Evolutionary conservation across 2,329 filamentous ascomycete genomes (phyloP).

Genomic region (Sphaerostilbella broomeana): DNA sequence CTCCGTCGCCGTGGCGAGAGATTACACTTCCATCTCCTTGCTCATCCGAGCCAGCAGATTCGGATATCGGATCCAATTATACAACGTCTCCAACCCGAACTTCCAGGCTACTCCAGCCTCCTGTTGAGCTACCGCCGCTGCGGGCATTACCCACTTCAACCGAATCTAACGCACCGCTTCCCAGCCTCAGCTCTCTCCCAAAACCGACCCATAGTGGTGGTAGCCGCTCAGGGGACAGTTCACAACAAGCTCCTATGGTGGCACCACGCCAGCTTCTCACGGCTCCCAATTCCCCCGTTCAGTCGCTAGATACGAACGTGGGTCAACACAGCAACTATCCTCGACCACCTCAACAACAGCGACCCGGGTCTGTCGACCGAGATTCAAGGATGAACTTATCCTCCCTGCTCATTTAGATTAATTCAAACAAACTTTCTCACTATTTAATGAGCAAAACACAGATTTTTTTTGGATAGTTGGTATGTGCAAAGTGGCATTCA

Average conservation of each 20-base stretch:
- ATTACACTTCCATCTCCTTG: constrained; percentile 32
- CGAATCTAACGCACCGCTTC: constrained; percentile 21
- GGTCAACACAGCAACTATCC: neutral
- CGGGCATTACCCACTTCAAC: constrained; percentile 10
- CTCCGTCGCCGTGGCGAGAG: constrained; percentile 23
- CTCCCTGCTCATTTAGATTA: neutral
- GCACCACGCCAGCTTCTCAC: constrained; percentile 21
- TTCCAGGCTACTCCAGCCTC: constrained; percentile 30
- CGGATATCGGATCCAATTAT: constrained; percentile 59
- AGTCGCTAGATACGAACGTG: neutral
- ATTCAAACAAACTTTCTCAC: neutral
- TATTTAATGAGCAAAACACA: neutral
- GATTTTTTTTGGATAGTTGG: neutral
- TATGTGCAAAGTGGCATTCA: too few species aligned
- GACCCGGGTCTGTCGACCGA: neutral
- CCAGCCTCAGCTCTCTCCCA: constrained; percentile 21
- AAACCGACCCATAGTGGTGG: too few species aligned
- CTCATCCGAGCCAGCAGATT: constrained; percentile 47
- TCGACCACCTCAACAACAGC: neutral
- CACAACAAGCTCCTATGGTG: constrained; percentile 1
- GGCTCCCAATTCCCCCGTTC: constrained; percentile 29
- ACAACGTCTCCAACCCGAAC: constrained; percentile 49
- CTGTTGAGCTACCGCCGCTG: constrained; percentile 37
- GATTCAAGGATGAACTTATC: constrained; percentile 5
- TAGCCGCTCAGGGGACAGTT: constrained; percentile 5